Base-by-base conservation (phyloP, 2,329 filamentous ascomycete species). In the Colletotrichum orchidophilum region DNA sequence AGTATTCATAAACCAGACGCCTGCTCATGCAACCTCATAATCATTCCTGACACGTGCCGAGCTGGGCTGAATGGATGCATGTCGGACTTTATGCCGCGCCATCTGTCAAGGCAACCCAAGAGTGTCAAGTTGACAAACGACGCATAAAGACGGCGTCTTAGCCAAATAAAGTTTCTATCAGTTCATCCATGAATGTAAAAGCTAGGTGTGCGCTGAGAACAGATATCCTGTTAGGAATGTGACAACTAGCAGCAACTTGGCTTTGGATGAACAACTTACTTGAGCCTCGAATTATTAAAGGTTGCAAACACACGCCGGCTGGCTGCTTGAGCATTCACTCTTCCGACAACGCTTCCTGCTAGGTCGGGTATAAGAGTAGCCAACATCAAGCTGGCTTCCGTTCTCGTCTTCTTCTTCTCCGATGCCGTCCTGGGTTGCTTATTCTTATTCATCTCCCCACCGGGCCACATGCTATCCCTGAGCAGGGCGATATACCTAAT, bases 331-430 rank as follows among this genome's bases (percentile, higher is more conserved):
- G 97, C 96, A 83, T 99, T 99, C 53, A 92, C 89, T 77, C 95
- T 89, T 5, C 96, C 96, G 18, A 99, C 97, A 7, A 99, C 97
- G 81, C 93, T 97, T 8, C 93, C 95, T 9, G 94, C 96, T 67
- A 99, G 80, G 80, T 99, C 96, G 2, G 96, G 96, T 24, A 99
- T 87, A 60, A 99, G 87, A 11, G 95, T 97, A 11, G 93, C 94
- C 59, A 99, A 87, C 86, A 98, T 94, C 27, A 97, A 83, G 71
- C 93, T 94, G 7, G 97, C 96, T 81, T 98, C 96, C 9, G 92
- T 94, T 71, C 94, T 88, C 72, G 93, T 97, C 80, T 91, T 92
- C 61, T 91, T 88, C 83, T 94, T 96, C 76, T 98, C 93, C 1
- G 88, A 87, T 3, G 85, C 77, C 0, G 92, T 94, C 63, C 96